Evolutionary conservation across 108 stramenopile species (phyloP).

Genomic region (Schizochytrium sp.): DNA sequence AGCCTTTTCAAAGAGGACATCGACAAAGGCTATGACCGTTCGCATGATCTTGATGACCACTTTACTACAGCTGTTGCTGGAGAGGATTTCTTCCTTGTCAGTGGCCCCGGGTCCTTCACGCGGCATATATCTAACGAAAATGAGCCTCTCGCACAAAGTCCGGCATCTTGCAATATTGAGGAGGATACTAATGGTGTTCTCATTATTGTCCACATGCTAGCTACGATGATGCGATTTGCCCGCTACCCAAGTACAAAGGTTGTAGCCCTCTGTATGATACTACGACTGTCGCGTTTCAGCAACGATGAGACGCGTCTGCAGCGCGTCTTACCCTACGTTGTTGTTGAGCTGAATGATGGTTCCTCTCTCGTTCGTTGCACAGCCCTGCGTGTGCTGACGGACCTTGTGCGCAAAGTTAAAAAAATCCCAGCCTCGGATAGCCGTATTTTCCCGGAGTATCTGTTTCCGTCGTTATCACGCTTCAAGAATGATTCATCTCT

Average conservation of each 20-base stretch:
- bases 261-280: slow-evolving; percentile 87
- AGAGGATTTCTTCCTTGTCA: slow-evolving; percentile 25
- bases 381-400: slow-evolving; percentile 81
- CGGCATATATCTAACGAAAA: neutral
- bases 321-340: slow-evolving; percentile 88
- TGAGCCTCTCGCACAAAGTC: neutral
- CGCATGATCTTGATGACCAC: neutral
- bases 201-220: slow-evolving; percentile 86
- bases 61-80: neutral
- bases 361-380: slow-evolving; percentile 85
- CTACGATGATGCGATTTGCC: slow-evolving; percentile 87
- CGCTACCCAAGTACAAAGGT: slow-evolving; percentile 87
- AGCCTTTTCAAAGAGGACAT: neutral
- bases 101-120: neutral
- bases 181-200: slow-evolving; percentile 60
- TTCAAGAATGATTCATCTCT: slow-evolving; percentile 85
- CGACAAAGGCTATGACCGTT: neutral
- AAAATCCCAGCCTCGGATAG: slow-evolving; percentile 90
- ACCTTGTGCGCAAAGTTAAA: slow-evolving; percentile 79
- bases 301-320: slow-evolving; percentile 90
- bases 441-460: slow-evolving; percentile 90
- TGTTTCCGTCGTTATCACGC: slow-evolving; percentile 90
- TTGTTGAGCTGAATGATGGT: slow-evolving; percentile 86
- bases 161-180: neutral
- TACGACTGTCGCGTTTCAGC: slow-evolving; percentile 80